Percentiles rank a stretch among this genome's conserved stretches.
Conservation (phyloP, 2,329 filamentous ascomycete genomes). For the Apiospora pterosperma region DNA sequence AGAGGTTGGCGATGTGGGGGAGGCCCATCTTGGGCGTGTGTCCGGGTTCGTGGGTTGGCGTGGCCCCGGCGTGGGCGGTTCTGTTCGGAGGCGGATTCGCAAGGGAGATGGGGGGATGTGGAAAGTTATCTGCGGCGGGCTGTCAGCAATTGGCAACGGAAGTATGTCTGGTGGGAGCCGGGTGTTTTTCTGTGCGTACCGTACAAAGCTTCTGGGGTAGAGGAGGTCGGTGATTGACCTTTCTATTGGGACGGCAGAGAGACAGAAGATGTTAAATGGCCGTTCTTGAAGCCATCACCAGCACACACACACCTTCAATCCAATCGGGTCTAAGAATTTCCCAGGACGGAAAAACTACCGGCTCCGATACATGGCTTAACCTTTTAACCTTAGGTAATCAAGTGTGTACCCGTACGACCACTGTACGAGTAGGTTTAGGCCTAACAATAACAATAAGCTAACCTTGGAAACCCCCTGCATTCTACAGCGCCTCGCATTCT, state of each 20-base stretch:
- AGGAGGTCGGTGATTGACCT: background rate
- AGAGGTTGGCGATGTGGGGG: slow-evolving; percentile 72
- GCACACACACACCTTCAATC: background rate
- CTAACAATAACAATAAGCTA: background rate
- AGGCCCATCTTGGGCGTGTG: slow-evolving; percentile 57
- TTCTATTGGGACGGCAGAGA: background rate
- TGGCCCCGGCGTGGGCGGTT: background rate
- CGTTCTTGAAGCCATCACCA: background rate
- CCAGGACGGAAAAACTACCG: background rate
- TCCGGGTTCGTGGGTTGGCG: too few relatives aligned
- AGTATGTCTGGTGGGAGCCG: background rate
- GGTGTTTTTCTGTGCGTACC: background rate
- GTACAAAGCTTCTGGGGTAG: background rate
- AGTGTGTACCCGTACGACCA: too few relatives aligned
- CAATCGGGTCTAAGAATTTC: background rate
- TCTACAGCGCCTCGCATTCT: background rate
- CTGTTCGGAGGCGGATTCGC: background rate
- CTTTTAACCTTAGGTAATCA: too few relatives aligned
- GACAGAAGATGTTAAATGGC: background rate
- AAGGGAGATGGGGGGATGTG: background rate
- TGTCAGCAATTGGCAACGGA: background rate
- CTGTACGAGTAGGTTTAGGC: too few relatives aligned
- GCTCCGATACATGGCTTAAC: background rate
- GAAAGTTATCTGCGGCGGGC: background rate
- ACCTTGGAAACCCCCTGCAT: background rate